Evolutionary conservation across 2,329 filamentous ascomycete species (phyloP).

Genomic region (Taxawa tesnikishii): DNA sequence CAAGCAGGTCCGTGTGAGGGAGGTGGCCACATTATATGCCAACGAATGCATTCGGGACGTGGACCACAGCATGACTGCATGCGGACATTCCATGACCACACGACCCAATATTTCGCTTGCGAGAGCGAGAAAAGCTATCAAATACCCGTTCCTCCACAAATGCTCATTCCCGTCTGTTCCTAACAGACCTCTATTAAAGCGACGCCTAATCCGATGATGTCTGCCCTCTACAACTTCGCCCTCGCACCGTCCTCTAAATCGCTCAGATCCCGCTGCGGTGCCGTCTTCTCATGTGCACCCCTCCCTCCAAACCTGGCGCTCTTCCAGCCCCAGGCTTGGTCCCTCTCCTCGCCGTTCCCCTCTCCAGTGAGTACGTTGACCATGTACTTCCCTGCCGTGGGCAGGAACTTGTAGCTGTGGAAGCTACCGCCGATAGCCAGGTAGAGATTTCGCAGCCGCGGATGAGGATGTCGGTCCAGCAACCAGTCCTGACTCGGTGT

Average conservation of each 20-base stretch:
- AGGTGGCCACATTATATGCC: too few species aligned
- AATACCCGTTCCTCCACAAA: too few species aligned
- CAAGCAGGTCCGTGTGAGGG: too few species aligned
- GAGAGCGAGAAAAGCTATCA: too few species aligned
- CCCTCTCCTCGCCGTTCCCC: conserved; percentile 24
- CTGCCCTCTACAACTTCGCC: too few species aligned
- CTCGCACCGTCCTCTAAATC: conserved; percentile 5
- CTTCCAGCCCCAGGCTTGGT: conserved; percentile 23
- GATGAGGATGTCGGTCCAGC: conserved; percentile 40
- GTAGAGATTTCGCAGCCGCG: conserved; percentile 39
- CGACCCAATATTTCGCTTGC: too few species aligned
- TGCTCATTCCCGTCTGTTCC: too few species aligned
- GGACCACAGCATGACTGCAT: too few species aligned
- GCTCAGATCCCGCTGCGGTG: conserved; percentile 6
- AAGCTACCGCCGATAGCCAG: conserved; percentile 52
- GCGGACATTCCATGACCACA: too few species aligned
- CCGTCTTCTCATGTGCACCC: conserved; percentile 7
- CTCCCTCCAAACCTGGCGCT: conserved; percentile 10
- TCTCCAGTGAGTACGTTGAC: conserved; percentile 26
- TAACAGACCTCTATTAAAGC: too few species aligned
- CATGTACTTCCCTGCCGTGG: conserved; percentile 49
- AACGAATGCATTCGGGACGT: too few species aligned
- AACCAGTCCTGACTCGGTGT: conserved; percentile 52
- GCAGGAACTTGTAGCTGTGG: conserved; percentile 53
- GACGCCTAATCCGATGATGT: too few species aligned